Base-by-base conservation (phyloP, 805 yeast genomes). In the Ogataea neopini region DNA sequence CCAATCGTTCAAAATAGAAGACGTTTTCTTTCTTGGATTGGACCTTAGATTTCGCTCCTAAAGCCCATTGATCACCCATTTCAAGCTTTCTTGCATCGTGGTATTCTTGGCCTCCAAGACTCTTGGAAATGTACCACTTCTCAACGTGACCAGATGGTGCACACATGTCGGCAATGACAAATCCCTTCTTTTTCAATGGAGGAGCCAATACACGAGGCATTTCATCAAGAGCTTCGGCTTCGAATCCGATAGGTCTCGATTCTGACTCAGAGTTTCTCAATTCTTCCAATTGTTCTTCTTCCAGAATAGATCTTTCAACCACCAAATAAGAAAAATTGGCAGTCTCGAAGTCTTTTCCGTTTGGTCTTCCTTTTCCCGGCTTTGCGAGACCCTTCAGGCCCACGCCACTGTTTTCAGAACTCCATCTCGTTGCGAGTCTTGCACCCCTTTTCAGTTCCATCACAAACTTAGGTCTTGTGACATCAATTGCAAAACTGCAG, bases 61-160 rank as follows among this genome's bases (percentile, higher is more conserved):
- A 65, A 0, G 86, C 84, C 99, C 98, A 94, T 44, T 84, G 67
- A 63, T 94, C 99, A 18, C 97, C 96, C 61, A 79, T 78, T n/a
- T 66, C 67, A 0, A 88, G 80, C 64, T 94, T 92, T 46, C 97
- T 75, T 0, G 96, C 96, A 70, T 94, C 98, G 60, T 88, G 95
- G 57, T 88, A 94, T 2, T 73, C 80, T 51, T 80, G 85, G 51
- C 81, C 80, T 5, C 88, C 86, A 45, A 79, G 74, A 15, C 95
- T 82, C 62, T 84, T 86, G 0, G 97, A 85, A 2, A 94, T 78
- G 13, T 83, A 83, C 96, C 97, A 90, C 49, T 83, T 81, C 67
- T 92, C 97, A 36, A 92, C 67, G 40, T 77, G 76, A 1, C 97
- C 97, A 11, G 84, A 75, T 0, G 91, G 79, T 0, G 88, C 81